Base-by-base conservation (phyloP, 345 rosid genomes). In the Brassica napus region DNA sequence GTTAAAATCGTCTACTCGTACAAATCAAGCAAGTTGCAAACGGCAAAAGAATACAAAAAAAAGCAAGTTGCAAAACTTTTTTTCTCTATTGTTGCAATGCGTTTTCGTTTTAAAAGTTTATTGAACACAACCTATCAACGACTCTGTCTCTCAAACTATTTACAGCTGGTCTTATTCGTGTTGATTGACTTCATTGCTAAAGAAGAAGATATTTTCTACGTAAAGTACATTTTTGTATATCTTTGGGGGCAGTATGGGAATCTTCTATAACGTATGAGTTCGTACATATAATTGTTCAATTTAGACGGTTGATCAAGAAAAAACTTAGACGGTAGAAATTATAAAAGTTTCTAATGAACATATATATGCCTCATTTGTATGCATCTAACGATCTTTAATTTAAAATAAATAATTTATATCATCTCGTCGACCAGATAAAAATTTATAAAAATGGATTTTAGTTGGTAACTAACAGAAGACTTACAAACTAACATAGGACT, bases 221-320 rank as follows among this genome's bases (percentile, higher is more conserved):
- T 34, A 79, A 79, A 79, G 78, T 79, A 6, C 74, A 32, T 68
- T 60, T 79, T 79, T 68, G 78, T 74, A 73, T 73, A n/a, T 12
- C 37, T 44, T 30, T 21, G 16, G 35, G 47, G 30, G 15, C 0
- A 3, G 12, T 12, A 69, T 62, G 9, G 2, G 49, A 37, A 28
- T 42, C 18, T 30, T 65, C 61, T 42, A 21, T 10, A 65, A 65
- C 59, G 15, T 11, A 75, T 18, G 30, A 55, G 16, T 5, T 5
- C 11, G 55, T 47, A 47, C 1, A 47, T 9, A 54, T 1, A 1
- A 28, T 44, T 73, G 10, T 62, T 1, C 15, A 12, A 59, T 1
- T 24, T 59, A 6, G 39, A 26, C 28, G 12, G 1, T 73, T 28
- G 34, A 31, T 3, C 5, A 3, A 31, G 5, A 31, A 31, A 31